phyloP scores from a whole-genome alignment of 768 basidiomycete species.

The Gautieria morchelliformis region DNA sequence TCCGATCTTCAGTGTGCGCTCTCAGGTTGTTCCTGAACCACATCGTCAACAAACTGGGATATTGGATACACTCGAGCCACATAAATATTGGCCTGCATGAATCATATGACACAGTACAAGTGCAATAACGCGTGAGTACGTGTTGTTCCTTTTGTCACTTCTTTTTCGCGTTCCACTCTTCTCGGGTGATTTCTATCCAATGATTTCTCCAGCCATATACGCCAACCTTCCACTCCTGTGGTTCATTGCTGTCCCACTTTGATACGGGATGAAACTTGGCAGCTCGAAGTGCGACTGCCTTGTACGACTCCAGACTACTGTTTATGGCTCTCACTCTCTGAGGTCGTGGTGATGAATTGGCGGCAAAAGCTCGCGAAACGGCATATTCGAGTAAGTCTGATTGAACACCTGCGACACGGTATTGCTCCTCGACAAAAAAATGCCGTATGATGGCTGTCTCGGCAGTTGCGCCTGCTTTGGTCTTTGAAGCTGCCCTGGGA shows the following conservation, averaged over 20 bases:
- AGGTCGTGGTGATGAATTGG: slow-evolving; percentile 29
- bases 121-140: no score
- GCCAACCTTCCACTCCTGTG: slow-evolving; percentile 41
- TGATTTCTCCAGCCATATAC: slow-evolving; percentile 4
- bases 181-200: slow-evolving; percentile 8
- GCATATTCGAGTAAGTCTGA: slow-evolving; percentile 58
- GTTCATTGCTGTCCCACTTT: slow-evolving; percentile 36
- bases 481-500: slow-evolving; percentile 19
- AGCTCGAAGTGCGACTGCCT: slow-evolving; percentile 32
- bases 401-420: slow-evolving; percentile 47
- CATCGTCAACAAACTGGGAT: no score
- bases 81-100: no score
- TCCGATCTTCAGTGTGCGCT: no score
- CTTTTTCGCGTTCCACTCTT: slow-evolving; percentile 5
- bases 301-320: slow-evolving; percentile 33
- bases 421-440: slow-evolving; percentile 62
- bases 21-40: no score
- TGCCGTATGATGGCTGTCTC: slow-evolving; percentile 62
- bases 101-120: no score
- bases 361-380: slow-evolving; percentile 44
- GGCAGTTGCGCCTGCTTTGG: slow-evolving; percentile 20
- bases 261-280: slow-evolving; percentile 40
- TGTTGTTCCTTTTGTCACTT: neutral
- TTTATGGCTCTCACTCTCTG: neutral
- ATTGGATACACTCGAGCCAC: no score